Conservation (phyloP, 78 protist species). For the Monosiga brevicollis region DNA sequence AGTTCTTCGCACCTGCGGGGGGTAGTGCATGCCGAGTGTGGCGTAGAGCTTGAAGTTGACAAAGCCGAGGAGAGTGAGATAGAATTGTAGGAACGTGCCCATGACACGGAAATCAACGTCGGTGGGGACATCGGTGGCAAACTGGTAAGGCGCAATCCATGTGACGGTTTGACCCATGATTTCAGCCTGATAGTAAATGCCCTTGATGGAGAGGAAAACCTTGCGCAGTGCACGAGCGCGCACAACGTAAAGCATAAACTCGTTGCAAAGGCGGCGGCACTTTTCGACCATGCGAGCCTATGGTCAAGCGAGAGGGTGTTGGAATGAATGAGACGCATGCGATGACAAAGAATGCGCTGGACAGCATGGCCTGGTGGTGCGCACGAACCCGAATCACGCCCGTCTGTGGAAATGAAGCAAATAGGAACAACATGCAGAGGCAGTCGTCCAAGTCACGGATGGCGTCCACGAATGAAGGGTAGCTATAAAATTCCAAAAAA, state of each 20-base stretch:
- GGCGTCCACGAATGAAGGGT: slow-evolving; percentile 89
- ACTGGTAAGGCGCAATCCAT: slow-evolving; percentile 87
- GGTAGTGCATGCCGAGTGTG: slow-evolving; percentile 45
- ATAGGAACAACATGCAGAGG: slow-evolving; percentile 68
- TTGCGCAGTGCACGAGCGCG: slow-evolving; percentile 37
- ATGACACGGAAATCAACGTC: slow-evolving; percentile 75
- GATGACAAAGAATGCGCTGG: too few relatives aligned
- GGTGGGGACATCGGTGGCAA: slow-evolving; percentile 7
- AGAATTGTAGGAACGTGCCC: slow-evolving; percentile 78
- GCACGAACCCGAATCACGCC: background rate
- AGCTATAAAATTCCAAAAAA: slow-evolving; percentile 53
- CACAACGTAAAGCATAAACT: slow-evolving; percentile 57
- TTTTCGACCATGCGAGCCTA: background rate
- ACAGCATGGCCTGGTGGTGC: background rate
- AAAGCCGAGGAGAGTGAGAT: slow-evolving; percentile 61
- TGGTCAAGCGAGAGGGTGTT: background rate
- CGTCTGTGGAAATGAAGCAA: slow-evolving; percentile 48
- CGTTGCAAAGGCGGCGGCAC: slow-evolving; percentile 45
- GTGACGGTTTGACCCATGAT: slow-evolving; percentile 74
- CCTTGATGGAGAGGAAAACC: slow-evolving; percentile 86
- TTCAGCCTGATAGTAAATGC: slow-evolving; percentile 78
- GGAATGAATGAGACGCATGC: slow-evolving; percentile 22
- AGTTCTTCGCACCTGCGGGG: slow-evolving; percentile 55
- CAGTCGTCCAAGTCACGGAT: slow-evolving; percentile 90
- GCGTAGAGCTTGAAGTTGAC: slow-evolving; percentile 71